A percentile compares a stretch with the other conserved stretches of the same genome.
These are phyloP conservation scores for Acanthamoeba triangularis DNA, from an alignment of 208 protist genomes.

Conservation along the genomic window DNA sequence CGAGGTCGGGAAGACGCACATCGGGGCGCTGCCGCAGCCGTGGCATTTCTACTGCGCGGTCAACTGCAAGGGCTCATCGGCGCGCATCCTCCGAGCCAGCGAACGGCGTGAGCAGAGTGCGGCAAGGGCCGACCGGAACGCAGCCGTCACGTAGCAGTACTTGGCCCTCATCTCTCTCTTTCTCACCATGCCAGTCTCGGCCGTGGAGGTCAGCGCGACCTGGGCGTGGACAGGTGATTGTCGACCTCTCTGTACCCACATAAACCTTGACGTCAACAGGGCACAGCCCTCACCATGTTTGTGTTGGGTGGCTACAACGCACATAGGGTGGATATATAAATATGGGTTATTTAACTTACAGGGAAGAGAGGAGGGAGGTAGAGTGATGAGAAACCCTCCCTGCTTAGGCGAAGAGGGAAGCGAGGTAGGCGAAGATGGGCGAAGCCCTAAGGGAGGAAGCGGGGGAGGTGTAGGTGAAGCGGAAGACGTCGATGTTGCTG, in stretches of 20 bases:
- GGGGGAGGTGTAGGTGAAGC: not conserved
- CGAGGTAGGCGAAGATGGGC: not conserved
- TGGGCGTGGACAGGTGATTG: not conserved
- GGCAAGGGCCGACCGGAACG: not conserved
- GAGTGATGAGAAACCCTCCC: too few species aligned
- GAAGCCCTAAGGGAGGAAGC: not conserved
- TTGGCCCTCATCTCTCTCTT: not conserved
- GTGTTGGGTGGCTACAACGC: too few species aligned
- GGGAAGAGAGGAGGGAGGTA: not conserved
- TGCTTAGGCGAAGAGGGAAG: not conserved
- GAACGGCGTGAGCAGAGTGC: not conserved
- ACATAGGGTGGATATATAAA: not conserved
- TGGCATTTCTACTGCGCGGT: slow-evolving; percentile 19
- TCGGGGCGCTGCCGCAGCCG: not conserved
- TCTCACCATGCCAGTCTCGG: not conserved
- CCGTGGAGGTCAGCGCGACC: too few species aligned
- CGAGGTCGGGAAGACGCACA: not conserved
- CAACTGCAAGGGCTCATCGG: slow-evolving; percentile 17
- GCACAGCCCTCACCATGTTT: too few species aligned
- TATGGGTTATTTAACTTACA: not conserved
- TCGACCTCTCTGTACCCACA: too few species aligned
- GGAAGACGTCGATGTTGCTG: not conserved
- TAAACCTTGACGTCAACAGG: too few species aligned
- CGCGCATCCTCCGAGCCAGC: not conserved
- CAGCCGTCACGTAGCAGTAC: not conserved